Evolutionary conservation across 495 filamentous ascomycete genomes (phyloP), one percentile per base, ranked within the genome.

Genomic region (Neurospora hispaniola): DNA sequence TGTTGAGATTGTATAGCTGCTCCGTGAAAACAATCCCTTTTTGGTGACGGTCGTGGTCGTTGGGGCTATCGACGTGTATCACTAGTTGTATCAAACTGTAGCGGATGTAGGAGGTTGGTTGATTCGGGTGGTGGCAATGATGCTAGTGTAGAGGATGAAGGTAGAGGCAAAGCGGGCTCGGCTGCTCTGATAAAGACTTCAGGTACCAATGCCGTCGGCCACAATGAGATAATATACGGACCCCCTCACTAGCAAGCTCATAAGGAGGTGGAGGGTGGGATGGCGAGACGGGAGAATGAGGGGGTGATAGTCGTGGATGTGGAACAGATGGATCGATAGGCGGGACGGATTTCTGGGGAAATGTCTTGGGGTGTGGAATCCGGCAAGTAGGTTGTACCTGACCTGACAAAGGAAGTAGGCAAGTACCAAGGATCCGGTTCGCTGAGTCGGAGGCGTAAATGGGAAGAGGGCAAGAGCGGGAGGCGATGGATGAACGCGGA

Each of bases 221-320:
- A 59, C 54, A 66, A 39, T 41, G 66, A 73, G 59, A 68, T 69
- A 42, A 72, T 46, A 69, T 68, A 69, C 71, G 39, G 74, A 71
- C 70, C 44, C 73, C 80, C 76, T 82, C 75, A 82, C 74, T 82
- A 82, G 74, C 81, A 74, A 77, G 78, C 62, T 82, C 81, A 82
- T 82, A 73, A 75, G 77, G 72, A 76, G 77, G 35, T 31, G 71
- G 71, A 70, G 69, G 35, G 38, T 31, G 23, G 44, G 70, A 71
- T 44, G 43, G 40, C 16, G 41, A 54, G 35, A 66, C 31, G 70
- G 42, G 70, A 43, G 39, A 72, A 70, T 35, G 62, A 44, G 7
- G 69, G 70, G 42, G 54, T 18, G 68, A 44, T 72, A 38, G 71
- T 71, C 44, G 62, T 46, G 40, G 31, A 43, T 39, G 62, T 27